These are phyloP conservation scores for Lepidium aucheri DNA, from an alignment of 345 rosid species.

Conservation along the genomic window DNA sequence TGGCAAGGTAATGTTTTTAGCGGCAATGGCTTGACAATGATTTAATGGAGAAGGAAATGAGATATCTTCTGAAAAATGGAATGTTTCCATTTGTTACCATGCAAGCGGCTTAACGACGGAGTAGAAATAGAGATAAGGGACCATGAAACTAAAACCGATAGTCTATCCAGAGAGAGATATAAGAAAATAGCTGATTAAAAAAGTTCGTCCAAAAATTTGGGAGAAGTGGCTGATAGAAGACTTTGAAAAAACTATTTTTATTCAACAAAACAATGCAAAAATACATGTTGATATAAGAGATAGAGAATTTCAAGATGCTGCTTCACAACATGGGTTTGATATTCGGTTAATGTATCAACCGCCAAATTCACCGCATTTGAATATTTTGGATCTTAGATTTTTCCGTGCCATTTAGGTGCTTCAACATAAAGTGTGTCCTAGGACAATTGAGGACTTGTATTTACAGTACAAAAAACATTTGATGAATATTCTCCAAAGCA, in stretches of 20 bases:
- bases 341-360: background rate
- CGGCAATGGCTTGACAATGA: background rate
- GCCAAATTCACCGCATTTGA: background rate
- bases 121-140: background rate
- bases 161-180: background rate
- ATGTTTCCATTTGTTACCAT: conserved; percentile 1
- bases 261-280: background rate
- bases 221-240: background rate
- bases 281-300: background rate
- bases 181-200: no score
- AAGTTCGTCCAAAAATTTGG: background rate
- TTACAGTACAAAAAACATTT: no score
- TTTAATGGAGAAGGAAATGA: background rate
- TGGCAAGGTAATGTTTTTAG: conserved; percentile 6
- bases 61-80: background rate
- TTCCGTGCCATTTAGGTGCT: background rate
- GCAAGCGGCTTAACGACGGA: background rate
- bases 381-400: background rate
- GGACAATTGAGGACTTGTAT: background rate
- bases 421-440: background rate
- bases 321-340: background rate
- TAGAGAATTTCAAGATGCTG: background rate
- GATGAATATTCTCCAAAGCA: no score
- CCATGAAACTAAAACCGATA: background rate
- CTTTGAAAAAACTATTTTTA: no score